A percentile compares a stretch with the other conserved stretches of the same genome.
phyloP scores from a whole-genome alignment of 2,329 filamentous ascomycete species.

The Sarocladium kiliense region DNA sequence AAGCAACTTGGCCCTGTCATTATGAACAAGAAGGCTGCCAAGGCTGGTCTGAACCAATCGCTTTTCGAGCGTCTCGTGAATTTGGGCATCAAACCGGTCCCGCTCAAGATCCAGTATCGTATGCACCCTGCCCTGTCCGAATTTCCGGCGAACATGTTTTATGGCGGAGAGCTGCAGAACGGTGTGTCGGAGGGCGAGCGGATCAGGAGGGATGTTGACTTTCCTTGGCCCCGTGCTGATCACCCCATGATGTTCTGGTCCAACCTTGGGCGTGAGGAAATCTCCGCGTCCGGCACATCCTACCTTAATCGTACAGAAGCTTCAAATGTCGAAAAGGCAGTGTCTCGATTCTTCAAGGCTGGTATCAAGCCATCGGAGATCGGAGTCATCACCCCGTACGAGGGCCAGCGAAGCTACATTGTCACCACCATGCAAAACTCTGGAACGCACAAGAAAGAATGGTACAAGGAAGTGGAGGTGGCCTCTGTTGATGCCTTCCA shows the following conservation, averaged over 20 bases:
- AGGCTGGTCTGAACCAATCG: conserved; percentile 96
- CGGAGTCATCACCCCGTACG: conserved; percentile 97
- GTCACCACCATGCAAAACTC: conserved; percentile 99
- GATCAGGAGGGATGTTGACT: conserved; percentile 88
- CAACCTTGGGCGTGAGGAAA: conserved; percentile 95
- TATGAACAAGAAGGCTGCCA: conserved; percentile 99
- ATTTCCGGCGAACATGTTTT: conserved; percentile 99
- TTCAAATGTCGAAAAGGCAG: conserved; percentile 96
- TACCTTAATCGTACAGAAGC: conserved; percentile 98
- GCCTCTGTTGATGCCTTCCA: conserved; percentile 98
- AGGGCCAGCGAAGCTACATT: conserved; percentile 96
- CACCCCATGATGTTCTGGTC: conserved; percentile 99
- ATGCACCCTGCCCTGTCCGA: conserved; percentile 98
- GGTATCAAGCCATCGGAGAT: conserved; percentile 92
- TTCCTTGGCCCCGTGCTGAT: conserved; percentile 92
- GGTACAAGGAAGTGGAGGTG: conserved; percentile 97
- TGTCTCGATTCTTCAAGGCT: conserved; percentile 97
- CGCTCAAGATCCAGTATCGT: conserved; percentile 94
- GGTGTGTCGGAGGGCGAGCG: conserved; percentile 88
- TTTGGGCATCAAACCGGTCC: conserved; percentile 83
- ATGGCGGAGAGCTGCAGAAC: conserved; percentile 94
- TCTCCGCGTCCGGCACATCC: conserved; percentile 93
- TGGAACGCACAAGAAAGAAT: conserved; percentile 95
- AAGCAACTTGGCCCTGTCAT: conserved; percentile 97
- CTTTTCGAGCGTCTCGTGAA: conserved; percentile 94